phyloP scores from a whole-genome alignment of 179 eudicot genomes.

The Monotropa hypopitys region DNA sequence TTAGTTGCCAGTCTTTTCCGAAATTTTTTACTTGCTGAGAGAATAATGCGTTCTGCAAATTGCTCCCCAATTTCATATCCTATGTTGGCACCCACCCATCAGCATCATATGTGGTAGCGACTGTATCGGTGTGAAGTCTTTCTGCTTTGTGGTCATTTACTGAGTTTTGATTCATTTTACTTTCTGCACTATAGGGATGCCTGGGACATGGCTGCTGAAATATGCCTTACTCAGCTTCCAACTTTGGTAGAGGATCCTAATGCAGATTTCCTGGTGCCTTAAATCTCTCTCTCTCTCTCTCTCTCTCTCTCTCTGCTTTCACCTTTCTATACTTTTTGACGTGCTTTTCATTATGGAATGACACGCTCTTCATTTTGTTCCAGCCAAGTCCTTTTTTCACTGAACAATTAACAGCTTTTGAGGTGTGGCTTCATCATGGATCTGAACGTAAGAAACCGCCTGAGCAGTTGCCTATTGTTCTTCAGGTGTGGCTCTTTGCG shows the following conservation, averaged over 20 bases:
- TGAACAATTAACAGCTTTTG: conserved; percentile 91
- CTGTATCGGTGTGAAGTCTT: conserved; percentile 4
- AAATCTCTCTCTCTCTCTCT: not conserved
- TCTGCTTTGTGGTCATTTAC: conserved; percentile 3
- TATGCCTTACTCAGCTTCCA: conserved; percentile 90
- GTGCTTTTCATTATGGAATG: not conserved
- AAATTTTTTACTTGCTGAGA: conserved; percentile 93
- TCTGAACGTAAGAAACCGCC: conserved; percentile 87
- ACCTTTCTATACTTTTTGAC: too few species aligned
- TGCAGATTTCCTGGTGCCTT: conserved; percentile 78
- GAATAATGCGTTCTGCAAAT: conserved; percentile 98
- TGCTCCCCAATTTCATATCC: conserved; percentile 94
- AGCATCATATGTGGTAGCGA: conserved; percentile 97
- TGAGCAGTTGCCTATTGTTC: conserved; percentile 96
- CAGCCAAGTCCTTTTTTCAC: conserved; percentile 98
- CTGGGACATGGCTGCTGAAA: conserved; percentile 99
- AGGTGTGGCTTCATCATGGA: conserved; percentile 99
- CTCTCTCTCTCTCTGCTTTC: not conserved
- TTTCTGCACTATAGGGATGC: conserved; percentile 57
- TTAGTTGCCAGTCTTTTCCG: conserved; percentile 94
- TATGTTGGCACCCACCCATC: conserved; percentile 91
- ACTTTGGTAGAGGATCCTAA: conserved; percentile 62
- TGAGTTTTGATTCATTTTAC: conserved; percentile 12
- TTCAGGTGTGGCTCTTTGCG: conserved; percentile 49
- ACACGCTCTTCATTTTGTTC: conserved; percentile 11